phyloP scores from a whole-genome alignment of 2,329 filamentous ascomycete genomes.

The Podosphaera aphanis region DNA sequence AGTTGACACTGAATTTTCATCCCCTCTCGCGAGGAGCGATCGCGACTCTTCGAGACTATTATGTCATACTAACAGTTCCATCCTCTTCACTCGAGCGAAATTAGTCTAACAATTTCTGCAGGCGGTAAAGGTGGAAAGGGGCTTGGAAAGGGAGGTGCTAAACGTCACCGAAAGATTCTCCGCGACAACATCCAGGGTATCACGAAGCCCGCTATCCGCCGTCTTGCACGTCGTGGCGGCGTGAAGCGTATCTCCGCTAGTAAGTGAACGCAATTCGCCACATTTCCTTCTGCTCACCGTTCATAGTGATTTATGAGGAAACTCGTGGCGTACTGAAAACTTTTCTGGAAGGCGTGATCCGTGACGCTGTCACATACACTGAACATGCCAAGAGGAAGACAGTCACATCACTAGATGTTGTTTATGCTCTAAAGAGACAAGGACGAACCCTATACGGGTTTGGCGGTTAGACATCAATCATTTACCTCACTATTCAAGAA shows the following conservation, averaged over 20 bases:
- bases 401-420: conserved; percentile 39
- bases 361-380: conserved; percentile 52
- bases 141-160: conserved; percentile 93
- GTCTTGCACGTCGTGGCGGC: conserved; percentile 97
- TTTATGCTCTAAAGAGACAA: conserved; percentile 43
- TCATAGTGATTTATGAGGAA: conserved; percentile 51
- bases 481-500: too few relatives aligned
- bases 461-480: conserved; percentile 41
- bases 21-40: too few relatives aligned
- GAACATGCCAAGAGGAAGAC: conserved; percentile 66
- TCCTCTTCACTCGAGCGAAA: too few relatives aligned
- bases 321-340: conserved; percentile 64
- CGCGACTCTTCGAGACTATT: too few relatives aligned
- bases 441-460: conserved; percentile 45
- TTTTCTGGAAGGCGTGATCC: conserved; percentile 62
- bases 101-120: too few relatives aligned
- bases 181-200: conserved; percentile 99
- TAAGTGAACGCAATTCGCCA: conserved; percentile 19
- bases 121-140: conserved; percentile 57
- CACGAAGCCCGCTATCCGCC: conserved; percentile 92
- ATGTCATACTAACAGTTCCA: too few relatives aligned
- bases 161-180: conserved; percentile 97
- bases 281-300: not conserved
- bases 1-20: too few relatives aligned
- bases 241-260: conserved; percentile 99